These are phyloP conservation scores for Actinomortierella wolfii DNA, from an alignment of 371 early-diverging fungal genomes.

Conservation along the genomic window DNA sequence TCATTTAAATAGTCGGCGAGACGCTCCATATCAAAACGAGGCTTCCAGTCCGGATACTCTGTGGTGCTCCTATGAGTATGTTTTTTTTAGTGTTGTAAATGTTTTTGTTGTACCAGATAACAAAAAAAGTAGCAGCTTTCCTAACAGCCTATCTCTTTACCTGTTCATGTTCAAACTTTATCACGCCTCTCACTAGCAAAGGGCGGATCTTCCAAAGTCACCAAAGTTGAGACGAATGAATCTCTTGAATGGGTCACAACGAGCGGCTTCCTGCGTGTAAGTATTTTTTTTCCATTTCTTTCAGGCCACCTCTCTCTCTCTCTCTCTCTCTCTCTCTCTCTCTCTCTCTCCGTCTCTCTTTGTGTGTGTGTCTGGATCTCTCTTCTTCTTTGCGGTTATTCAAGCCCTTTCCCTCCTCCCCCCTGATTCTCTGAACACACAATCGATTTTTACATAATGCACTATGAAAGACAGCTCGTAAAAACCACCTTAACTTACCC, in stretches of 20 bases:
- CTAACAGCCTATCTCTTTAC: neutral
- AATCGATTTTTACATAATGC: too few relatives aligned
- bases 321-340: neutral
- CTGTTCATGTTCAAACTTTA: neutral
- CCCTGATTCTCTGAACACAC: neutral
- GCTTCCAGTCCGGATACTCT: constrained; percentile 22
- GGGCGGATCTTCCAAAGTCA: constrained; percentile 20
- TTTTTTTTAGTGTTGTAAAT: neutral
- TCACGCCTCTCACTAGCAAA: constrained; percentile 9
- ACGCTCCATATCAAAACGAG: constrained; percentile 17
- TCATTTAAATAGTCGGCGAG: constrained; percentile 14
- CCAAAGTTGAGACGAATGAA: constrained; percentile 19
- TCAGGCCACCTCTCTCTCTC: neutral
- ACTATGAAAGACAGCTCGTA: too few relatives aligned
- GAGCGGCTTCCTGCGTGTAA: constrained; percentile 19
- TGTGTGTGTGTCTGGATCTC: too few relatives aligned
- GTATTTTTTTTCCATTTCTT: constrained; percentile 2
- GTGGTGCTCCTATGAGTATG: constrained; percentile 41
- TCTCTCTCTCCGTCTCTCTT: neutral
- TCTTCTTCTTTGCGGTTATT: neutral
- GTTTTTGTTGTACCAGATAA: neutral
- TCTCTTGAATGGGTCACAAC: constrained; percentile 25
- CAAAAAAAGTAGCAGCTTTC: neutral
- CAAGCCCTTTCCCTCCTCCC: neutral
- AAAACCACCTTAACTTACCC: too few relatives aligned